phyloP scores from a whole-genome alignment of 1,284 basidiomycete genomes.

The Flammula alnicola region DNA sequence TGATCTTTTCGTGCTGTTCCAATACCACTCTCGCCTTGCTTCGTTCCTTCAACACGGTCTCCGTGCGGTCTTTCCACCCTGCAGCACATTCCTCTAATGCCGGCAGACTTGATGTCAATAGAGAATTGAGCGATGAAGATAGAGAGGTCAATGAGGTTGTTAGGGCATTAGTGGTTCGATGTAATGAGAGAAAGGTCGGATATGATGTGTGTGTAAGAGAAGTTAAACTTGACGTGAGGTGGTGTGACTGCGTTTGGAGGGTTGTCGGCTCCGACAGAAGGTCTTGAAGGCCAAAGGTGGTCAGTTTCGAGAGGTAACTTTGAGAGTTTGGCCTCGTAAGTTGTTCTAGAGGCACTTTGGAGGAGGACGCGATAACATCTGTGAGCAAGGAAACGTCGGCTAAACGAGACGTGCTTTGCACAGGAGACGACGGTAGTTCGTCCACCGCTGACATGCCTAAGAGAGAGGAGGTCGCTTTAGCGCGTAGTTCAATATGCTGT shows the following conservation, averaged over 20 bases:
- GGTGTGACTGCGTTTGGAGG: conserved; percentile 81
- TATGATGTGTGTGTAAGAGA: conserved; percentile 89
- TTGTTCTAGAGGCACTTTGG: conserved; percentile 25
- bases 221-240: conserved; percentile 85
- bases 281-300: conserved; percentile 65
- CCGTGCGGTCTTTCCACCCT: conserved; percentile 56
- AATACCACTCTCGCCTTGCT: conserved; percentile 79
- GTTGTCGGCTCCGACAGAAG: conserved; percentile 73
- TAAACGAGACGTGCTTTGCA: conserved; percentile 23
- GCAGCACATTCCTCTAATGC: conserved; percentile 71
- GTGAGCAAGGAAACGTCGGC: conserved; percentile 30
- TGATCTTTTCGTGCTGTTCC: conserved; percentile 89
- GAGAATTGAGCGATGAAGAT: conserved; percentile 66
- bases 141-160: conserved; percentile 65
- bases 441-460: conserved; percentile 8
- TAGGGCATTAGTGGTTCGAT: conserved; percentile 74
- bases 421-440: conserved; percentile 11
- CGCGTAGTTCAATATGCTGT: too few species aligned
- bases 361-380: conserved; percentile 33
- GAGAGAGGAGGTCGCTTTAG: too few species aligned
- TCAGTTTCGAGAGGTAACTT: conserved; percentile 66
- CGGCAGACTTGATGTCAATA: conserved; percentile 72
- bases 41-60: conserved; percentile 55
- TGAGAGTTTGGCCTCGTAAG: conserved; percentile 34
- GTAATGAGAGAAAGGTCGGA: conserved; percentile 85